These are phyloP conservation scores for Tinospora cordifolia DNA, from an alignment of 164 flowering plant species.

Conservation along the genomic window DNA sequence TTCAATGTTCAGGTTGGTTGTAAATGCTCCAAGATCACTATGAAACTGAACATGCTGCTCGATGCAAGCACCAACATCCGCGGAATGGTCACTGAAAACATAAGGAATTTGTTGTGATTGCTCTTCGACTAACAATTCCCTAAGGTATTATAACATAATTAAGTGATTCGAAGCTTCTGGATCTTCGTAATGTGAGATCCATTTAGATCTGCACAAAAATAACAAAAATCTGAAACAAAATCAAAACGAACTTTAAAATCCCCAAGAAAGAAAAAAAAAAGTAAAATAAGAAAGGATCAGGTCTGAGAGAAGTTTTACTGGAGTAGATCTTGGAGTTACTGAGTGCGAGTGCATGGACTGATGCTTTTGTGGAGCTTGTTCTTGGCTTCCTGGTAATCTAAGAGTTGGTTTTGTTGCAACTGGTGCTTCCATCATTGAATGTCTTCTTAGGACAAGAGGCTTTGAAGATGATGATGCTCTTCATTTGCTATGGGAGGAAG, in stretches of 20 bases:
- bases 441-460: too few species aligned
- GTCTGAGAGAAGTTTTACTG: constrained; percentile 25
- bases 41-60: too few species aligned
- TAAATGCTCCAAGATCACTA: too few species aligned
- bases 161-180: constrained; percentile 59
- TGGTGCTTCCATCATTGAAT: constrained; percentile 63
- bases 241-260: too few species aligned
- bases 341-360: constrained; percentile 76
- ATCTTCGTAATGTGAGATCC: constrained; percentile 88
- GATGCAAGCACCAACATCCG: too few species aligned
- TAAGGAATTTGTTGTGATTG: constrained; percentile 99
- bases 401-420: constrained; percentile 50
- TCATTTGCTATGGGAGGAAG: too few species aligned
- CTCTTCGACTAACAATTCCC: constrained; percentile 84
- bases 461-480: too few species aligned
- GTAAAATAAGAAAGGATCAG: too few species aligned
- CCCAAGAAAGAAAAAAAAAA: too few species aligned
- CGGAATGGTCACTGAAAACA: too few species aligned
- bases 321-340: constrained; percentile 69
- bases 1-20: too few species aligned
- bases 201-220: constrained; percentile 53
- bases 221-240: constrained; percentile 1
- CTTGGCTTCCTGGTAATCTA: constrained; percentile 20
- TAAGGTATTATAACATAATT: constrained; percentile 74
- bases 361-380: constrained; percentile 79